phyloP scores from a whole-genome alignment of 2,329 filamentous ascomycete species.

The Leptographium wingfieldii region DNA sequence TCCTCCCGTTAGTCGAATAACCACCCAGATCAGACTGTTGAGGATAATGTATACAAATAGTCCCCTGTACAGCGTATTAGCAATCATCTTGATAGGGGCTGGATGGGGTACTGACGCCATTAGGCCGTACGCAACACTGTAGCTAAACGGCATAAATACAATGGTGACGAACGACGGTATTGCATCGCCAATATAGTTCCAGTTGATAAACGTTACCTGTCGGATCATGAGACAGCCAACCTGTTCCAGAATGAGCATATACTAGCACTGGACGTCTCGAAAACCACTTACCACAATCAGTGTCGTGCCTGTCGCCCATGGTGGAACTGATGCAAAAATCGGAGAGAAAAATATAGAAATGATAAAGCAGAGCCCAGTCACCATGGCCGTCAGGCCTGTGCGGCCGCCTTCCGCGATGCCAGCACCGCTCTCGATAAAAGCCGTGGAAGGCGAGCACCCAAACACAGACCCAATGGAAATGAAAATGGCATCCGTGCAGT shows the following conservation, averaged over 20 bases:
- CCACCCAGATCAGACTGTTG: constrained; percentile 32
- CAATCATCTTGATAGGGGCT: background rate
- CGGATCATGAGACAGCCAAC: constrained; percentile 70
- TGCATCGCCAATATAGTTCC: constrained; percentile 63
- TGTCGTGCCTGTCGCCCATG: constrained; percentile 66
- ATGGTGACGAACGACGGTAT: constrained; percentile 66
- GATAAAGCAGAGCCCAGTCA: constrained; percentile 57
- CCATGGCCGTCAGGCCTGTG: constrained; percentile 59
- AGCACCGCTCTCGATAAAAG: constrained; percentile 63
- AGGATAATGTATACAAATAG: constrained; percentile 41
- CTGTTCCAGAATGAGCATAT: constrained; percentile 18
- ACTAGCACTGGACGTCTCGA: background rate
- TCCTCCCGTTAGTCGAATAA: constrained; percentile 30
- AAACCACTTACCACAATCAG: constrained; percentile 45
- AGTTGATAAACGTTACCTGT: constrained; percentile 63
- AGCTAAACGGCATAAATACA: constrained; percentile 64
- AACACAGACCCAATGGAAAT: constrained; percentile 61
- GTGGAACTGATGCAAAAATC: constrained; percentile 64
- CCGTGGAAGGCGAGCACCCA: constrained; percentile 58
- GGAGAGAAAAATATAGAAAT: constrained; percentile 63
- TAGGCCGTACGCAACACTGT: constrained; percentile 65
- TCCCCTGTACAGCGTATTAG: constrained; percentile 22
- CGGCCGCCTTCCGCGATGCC: constrained; percentile 65
- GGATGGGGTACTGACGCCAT: constrained; percentile 42
- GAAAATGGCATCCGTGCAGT: constrained; percentile 57